phyloP scores from a whole-genome alignment of 2,329 filamentous ascomycete genomes.

The Conoideocrella luteorostrata region DNA sequence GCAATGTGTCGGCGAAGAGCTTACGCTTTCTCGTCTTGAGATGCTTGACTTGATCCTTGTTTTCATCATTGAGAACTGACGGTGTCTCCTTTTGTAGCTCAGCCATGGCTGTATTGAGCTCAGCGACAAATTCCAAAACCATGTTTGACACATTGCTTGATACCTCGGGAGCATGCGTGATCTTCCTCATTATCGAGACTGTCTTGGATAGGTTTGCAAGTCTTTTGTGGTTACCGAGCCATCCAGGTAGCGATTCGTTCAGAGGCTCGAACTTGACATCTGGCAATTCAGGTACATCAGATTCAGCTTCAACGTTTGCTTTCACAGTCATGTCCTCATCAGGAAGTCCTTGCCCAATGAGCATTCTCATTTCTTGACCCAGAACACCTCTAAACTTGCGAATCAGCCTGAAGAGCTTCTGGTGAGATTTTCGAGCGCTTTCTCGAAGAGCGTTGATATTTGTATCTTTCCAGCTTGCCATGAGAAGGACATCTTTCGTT shows the following conservation, averaged over 20 bases:
- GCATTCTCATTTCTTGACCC: slow-evolving; percentile 63
- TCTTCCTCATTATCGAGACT: slow-evolving; percentile 64
- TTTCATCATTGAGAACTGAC: slow-evolving; percentile 73
- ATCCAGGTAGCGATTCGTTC: slow-evolving; percentile 25
- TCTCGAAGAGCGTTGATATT: slow-evolving; percentile 86
- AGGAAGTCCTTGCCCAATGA: slow-evolving; percentile 55
- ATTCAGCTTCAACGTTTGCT: slow-evolving; percentile 3
- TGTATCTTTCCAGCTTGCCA: slow-evolving; percentile 97
- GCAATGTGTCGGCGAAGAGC: slow-evolving; percentile 82
- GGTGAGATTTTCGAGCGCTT: slow-evolving; percentile 83
- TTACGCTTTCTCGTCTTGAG: slow-evolving; percentile 87
- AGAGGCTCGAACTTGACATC: slow-evolving; percentile 15
- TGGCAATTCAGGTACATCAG: slow-evolving; percentile 8
- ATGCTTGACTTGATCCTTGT: slow-evolving; percentile 76
- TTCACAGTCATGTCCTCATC: slow-evolving; percentile 33
- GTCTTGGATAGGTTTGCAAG: slow-evolving; percentile 67
- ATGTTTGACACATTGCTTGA: slow-evolving; percentile 51
- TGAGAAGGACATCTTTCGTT: slow-evolving; percentile 84
- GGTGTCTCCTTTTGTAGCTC: slow-evolving; percentile 83
- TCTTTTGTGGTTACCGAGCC: slow-evolving; percentile 49
- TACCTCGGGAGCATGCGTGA: slow-evolving; percentile 46
- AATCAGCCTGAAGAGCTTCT: slow-evolving; percentile 85
- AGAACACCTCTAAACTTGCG: slow-evolving; percentile 81
- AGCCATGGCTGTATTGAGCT: slow-evolving; percentile 60
- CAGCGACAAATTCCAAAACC: slow-evolving; percentile 62